Evolutionary conservation across 108 stramenopile species (phyloP).

Genomic region (Cyclotella cryptica): DNA sequence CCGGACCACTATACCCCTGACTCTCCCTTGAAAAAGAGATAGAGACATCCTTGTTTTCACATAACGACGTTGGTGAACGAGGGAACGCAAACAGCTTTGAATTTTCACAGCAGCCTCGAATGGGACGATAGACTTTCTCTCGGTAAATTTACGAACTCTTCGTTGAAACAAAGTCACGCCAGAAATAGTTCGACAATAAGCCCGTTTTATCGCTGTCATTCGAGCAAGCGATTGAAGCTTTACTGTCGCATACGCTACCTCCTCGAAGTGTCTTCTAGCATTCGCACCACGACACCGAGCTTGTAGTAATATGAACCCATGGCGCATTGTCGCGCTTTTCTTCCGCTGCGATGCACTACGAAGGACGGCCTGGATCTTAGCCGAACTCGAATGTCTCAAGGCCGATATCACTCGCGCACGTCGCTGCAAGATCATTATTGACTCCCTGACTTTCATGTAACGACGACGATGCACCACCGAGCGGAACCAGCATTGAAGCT

Average conservation of each 20-base stretch:
- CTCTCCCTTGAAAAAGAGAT: background rate
- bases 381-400: background rate
- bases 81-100: background rate
- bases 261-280: background rate
- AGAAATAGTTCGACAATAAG: background rate
- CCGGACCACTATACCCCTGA: constrained; percentile 2
- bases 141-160: background rate
- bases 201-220: background rate
- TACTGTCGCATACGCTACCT: background rate
- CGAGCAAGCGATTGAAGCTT: constrained; percentile 11
- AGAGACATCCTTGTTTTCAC: background rate
- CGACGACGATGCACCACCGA: background rate
- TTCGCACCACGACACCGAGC: constrained; percentile 18
- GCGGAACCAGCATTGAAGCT: background rate
- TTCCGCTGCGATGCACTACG: constrained; percentile 15
- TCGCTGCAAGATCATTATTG: background rate
- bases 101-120: constrained; percentile 9
- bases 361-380: background rate
- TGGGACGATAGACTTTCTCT: background rate
- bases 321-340: background rate
- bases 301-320: constrained; percentile 4
- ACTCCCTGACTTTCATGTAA: background rate
- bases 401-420: background rate
- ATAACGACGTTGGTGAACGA: background rate
- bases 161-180: constrained; percentile 1